Evolutionary conservation across 2,329 filamentous ascomycete genomes (phyloP), one percentile per base, ranked within the genome.

Genomic region (Alternaria atra): DNA sequence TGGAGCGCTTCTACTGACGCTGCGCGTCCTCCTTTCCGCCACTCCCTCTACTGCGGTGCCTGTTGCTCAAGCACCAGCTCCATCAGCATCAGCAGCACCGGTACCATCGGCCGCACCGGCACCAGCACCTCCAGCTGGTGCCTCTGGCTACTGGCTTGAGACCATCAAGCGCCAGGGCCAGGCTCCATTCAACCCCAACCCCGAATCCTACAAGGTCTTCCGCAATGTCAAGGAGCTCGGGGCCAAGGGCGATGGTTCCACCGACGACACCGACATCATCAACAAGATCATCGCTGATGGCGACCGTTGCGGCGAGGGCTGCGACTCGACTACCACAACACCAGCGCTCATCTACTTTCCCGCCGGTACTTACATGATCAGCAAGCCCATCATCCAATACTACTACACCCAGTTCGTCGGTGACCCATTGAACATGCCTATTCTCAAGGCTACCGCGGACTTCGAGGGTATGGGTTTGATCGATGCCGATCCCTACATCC

Each of bases 321-420:
- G 94, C 76, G 91, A 95, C 76, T 97, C 93, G 2, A 88, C 87
- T 32, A 98, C 94, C 3, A 86, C 87, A n/a, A 88, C 89, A 1
- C 94, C 94, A 0, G 94, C 92, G 27, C 82, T 98, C 13, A 88
- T 98, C 54, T 98, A 97, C 83, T 97, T 98, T 83, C 94, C 93
- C 39, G 84, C 92, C 10, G 94, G 94, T 67, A 96, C 89, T 58
- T 98, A 97, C 75, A 74, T 91, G 17, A 89, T 98, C 70, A 92
- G 89, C 75, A 86, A 84, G 72, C 92, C 94, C 23, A 87, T 98
- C 67, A 81, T 93, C 52, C 90, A 93, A 77, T 90, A 90, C 79
- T 98, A 98, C 84, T 97, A 97, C 83, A 97, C 94, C 9, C 93
- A 97, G 78, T 87, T 98, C 63, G 84, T 97, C 35, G 94, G 94